Evolutionary conservation across 352 stramenopile species (phyloP).

Genomic region (Pythium biforme): DNA sequence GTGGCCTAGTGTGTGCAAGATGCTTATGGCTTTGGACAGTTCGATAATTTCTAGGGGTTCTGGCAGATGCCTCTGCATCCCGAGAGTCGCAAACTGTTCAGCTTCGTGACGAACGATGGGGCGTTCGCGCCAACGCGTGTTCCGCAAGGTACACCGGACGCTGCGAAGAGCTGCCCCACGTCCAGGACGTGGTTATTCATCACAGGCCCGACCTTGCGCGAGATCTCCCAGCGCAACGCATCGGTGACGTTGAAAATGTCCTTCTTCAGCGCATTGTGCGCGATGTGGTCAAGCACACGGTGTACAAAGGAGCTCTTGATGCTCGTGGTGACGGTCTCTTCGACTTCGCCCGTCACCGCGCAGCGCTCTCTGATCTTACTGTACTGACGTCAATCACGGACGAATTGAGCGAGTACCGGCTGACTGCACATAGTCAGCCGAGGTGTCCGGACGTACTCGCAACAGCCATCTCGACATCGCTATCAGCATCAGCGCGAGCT

Average conservation of each 20-base stretch:
- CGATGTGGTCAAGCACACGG: too few species aligned
- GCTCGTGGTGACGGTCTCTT: too few species aligned
- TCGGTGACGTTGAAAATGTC: constrained; percentile 10
- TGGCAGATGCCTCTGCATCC: constrained; percentile 20
- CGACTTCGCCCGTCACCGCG: too few species aligned
- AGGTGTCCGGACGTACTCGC: too few species aligned
- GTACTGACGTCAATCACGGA: too few species aligned
- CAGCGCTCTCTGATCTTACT: too few species aligned
- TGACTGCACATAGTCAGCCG: too few species aligned
- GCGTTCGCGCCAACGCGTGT: constrained; percentile 25
- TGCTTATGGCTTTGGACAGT: constrained; percentile 21
- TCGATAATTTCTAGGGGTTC: constrained; percentile 22
- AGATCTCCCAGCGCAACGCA: not conserved
- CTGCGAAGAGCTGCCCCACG: constrained; percentile 1
- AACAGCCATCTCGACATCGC: too few species aligned
- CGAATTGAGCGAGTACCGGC: too few species aligned
- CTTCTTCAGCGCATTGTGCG: too few species aligned
- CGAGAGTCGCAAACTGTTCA: constrained; percentile 21
- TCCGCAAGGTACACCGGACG: constrained; percentile 7
- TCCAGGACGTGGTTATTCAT: constrained; percentile 17
- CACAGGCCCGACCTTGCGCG: not conserved
- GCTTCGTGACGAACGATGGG: constrained; percentile 22
- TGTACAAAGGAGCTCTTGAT: too few species aligned
- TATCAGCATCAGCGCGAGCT: too few species aligned
- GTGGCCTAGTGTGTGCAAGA: constrained; percentile 12